phyloP scores from a whole-genome alignment of 2,329 filamentous ascomycete genomes.

The Aspergillus texensis region DNA sequence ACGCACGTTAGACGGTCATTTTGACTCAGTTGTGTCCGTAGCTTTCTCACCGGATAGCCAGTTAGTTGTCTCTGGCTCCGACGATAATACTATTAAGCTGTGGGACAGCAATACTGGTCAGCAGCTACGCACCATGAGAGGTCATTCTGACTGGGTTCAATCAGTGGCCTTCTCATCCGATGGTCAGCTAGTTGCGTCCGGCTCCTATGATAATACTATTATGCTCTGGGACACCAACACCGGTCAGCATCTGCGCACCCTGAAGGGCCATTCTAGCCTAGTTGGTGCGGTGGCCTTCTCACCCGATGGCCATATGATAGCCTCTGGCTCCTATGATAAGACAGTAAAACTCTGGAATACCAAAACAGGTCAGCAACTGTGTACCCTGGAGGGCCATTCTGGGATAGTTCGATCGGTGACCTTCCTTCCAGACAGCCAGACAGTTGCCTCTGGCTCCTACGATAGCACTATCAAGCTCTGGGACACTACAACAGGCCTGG shows the following conservation, averaged over 20 bases:
- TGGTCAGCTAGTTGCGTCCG: not conserved
- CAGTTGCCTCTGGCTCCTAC: not conserved
- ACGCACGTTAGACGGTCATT: not conserved
- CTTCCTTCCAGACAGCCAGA: not conserved
- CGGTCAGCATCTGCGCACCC: not conserved
- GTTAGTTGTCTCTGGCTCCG: not conserved
- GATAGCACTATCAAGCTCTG: not conserved
- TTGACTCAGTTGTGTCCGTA: not conserved
- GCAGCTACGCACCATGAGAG: not conserved
- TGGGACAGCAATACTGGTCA: not conserved
- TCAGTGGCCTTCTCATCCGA: not conserved
- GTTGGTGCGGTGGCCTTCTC: conserved; percentile 1
- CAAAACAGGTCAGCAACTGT: not conserved
- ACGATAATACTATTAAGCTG: not conserved
- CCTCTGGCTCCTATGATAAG: conserved; percentile 6
- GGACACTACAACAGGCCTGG: not conserved
- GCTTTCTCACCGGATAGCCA: not conserved
- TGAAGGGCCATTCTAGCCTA: not conserved
- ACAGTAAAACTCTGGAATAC: conserved; percentile 2
- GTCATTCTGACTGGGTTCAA: not conserved
- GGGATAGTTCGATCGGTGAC: not conserved
- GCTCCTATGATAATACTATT: not conserved
- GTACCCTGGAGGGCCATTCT: not conserved
- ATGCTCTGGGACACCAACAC: not conserved
- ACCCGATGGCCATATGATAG: not conserved